Evolutionary conservation across 192 early-diverging fungal genomes (phyloP), one percentile per base, ranked within the genome.

Genomic region (Podila horticola): DNA sequence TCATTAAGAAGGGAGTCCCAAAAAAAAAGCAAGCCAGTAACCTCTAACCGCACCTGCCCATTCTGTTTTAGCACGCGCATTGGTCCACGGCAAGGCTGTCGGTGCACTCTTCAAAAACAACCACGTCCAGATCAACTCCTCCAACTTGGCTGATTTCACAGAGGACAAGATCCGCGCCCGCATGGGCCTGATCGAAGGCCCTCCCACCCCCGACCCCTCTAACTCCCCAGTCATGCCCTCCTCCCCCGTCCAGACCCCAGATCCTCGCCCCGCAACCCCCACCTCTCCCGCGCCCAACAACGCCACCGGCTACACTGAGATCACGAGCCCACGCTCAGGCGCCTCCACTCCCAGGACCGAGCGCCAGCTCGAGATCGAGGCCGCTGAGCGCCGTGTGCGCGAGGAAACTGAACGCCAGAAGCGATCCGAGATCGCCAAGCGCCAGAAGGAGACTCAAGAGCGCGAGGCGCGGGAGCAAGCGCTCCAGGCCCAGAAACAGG

Each of bases 41-140:
- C 52, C 24, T 10, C 24, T 5, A 55, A n/a, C 52, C 24, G 34
- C 20, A 24, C 24, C n/a, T 6, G 52, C 11, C 9, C 11, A 2
- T 1, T 4, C n/a, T 52, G 2, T 2, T 22, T 20, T 63, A 87
- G 90, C 90, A 24, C 85, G 90, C 64, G 86, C 88, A n/a, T 69
- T 91, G n/a, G 90, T 91, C 12, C 90, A 91, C 50, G 88, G 90
- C 58, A 83, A 89, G 58, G 87, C 89, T 24, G 89, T 91, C 22
- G 90, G 85, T 17, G 72, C 79, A 49, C 55, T 88, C 33, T 84
- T 91, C 64, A 83, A 90, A 71, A 82, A 82, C 64, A 60, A 26
- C 24, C 60, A 72, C 64, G 66, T 66, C 38, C 75, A 79, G 28
- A 72, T 79, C 70, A 79, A 72, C 45, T 68, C 75, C 4, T 67